Percentiles rank a stretch among this genome's conserved stretches.
phyloP scores from a whole-genome alignment of 2,329 filamentous ascomycete genomes.

The Colletotrichum limetticola region DNA sequence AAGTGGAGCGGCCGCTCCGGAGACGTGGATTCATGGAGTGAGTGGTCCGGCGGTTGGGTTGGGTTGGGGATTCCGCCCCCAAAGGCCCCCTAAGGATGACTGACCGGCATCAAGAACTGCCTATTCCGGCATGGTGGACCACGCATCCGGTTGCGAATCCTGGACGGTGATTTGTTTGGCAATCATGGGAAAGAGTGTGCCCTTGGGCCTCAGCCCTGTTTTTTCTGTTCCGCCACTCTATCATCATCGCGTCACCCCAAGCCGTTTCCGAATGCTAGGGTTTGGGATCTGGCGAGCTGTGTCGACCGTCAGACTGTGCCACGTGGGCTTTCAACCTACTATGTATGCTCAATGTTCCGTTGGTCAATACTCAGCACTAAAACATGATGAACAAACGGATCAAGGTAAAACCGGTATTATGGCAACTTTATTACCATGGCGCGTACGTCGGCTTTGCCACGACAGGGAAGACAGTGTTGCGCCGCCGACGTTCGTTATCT shows the following conservation, averaged over 20 bases:
- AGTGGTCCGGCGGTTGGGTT: background rate
- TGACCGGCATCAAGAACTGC: conserved; percentile 14
- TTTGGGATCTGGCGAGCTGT: background rate
- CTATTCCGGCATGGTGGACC: conserved; percentile 7
- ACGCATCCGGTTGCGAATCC: conserved; percentile 1
- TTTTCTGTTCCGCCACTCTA: conserved; percentile 15
- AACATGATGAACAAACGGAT: background rate
- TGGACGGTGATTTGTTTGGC: conserved; percentile 3
- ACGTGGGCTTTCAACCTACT: conserved; percentile 1
- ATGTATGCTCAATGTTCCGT: background rate
- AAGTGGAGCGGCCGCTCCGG: background rate
- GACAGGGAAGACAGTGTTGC: background rate
- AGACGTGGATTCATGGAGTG: background rate
- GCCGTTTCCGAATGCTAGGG: background rate
- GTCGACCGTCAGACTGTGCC: background rate
- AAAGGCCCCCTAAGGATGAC: background rate
- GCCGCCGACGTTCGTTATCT: background rate
- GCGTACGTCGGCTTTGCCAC: background rate
- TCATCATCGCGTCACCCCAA: conserved; percentile 30
- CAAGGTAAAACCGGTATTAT: background rate
- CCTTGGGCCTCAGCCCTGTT: conserved; percentile 3
- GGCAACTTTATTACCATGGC: too few relatives aligned
- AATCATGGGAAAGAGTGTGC: background rate
- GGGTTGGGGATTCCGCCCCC: background rate
- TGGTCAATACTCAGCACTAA: background rate